Evolutionary conservation across 1,139 yeast genomes (phyloP), one percentile per base, ranked within the genome.

Genomic region (Casaregolazyma lundiana): DNA sequence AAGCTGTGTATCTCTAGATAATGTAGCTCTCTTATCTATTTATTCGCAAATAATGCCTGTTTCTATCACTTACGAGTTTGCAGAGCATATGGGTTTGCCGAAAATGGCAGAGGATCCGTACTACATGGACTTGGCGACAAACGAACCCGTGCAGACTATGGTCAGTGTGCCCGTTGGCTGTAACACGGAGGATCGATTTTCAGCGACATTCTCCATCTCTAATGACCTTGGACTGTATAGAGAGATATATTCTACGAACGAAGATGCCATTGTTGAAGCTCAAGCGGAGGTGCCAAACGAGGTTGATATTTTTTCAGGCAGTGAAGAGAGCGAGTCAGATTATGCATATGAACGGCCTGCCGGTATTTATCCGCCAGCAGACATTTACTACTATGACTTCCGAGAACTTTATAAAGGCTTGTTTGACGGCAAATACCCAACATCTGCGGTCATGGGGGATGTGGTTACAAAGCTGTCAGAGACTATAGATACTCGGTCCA

Each of bases 21-120:
- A 56, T 3, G 51, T 58, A 3, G 67, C 62, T 44, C 49, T 65
- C 26, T 72, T 77, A 20, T 49, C 70, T 13, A 48, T 77, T 0
- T 65, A 70, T 47, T 77, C 83, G 0, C 73, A 69, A 50, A 52
- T 66, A 1, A 62, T 67, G 7, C 76, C 77, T 0, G 55, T 76
- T 8, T 61, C 72, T 3, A 60, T 77, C 24, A 66, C 72, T 1
- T 68, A 70, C 44, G 73, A 73, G 24, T 74, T 81, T 54, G 74
- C 72, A 1, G 46, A 68, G 13, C 56, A 55, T 11, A 62, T 69
- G 29, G 73, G 67, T 0, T 56, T 60, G 5, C 78, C 82, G 0
- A 59, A 57, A 26, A 65, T 75, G 2, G 50, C 70, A 2, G 65
- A 67, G 22, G 75, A 73, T 50, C 81, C 81, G 0, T 65, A 65